phyloP scores from a whole-genome alignment of 2,329 filamentous ascomycete species.

The Cladosporium sp. region DNA sequence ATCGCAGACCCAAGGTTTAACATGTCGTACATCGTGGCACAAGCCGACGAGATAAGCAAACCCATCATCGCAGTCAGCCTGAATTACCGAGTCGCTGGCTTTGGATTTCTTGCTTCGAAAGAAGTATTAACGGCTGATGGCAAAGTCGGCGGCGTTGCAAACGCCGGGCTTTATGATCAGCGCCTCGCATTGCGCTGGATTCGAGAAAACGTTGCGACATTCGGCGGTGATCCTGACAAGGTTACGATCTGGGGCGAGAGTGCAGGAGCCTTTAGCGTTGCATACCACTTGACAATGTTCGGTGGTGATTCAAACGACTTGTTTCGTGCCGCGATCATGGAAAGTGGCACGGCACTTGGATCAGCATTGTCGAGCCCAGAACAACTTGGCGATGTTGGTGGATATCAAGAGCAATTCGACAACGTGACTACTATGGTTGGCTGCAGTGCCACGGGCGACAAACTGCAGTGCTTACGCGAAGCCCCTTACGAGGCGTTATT shows the following conservation, averaged over 20 bases:
- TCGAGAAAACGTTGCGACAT: conserved; percentile 38
- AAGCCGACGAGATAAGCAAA: conserved; percentile 22
- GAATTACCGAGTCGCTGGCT: conserved; percentile 52
- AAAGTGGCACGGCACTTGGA: too few species aligned
- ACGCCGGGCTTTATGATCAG: conserved; percentile 18
- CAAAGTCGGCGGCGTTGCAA: too few species aligned
- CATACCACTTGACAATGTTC: conserved; percentile 51
- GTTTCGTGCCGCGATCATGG: conserved; percentile 50
- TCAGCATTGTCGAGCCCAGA: too few species aligned
- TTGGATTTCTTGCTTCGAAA: conserved; percentile 36
- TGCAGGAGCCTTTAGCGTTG: conserved; percentile 42
- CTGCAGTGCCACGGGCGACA: too few species aligned
- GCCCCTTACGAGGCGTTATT: too few species aligned
- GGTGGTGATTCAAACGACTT: conserved; percentile 52
- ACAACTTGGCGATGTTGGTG: too few species aligned
- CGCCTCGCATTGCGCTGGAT: conserved; percentile 34
- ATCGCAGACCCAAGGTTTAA: conserved; percentile 25
- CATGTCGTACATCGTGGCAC: conserved; percentile 27
- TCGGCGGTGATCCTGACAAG: conserved; percentile 72
- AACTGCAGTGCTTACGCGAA: too few species aligned
- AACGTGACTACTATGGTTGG: too few species aligned
- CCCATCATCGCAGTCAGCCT: conserved; percentile 54
- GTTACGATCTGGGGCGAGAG: conserved; percentile 77
- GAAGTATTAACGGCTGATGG: conserved; percentile 12
- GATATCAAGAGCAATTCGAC: too few species aligned